Evolutionary conservation across 768 basidiomycete species (phyloP).

Genomic region (Xerocomellus intermedius): DNA sequence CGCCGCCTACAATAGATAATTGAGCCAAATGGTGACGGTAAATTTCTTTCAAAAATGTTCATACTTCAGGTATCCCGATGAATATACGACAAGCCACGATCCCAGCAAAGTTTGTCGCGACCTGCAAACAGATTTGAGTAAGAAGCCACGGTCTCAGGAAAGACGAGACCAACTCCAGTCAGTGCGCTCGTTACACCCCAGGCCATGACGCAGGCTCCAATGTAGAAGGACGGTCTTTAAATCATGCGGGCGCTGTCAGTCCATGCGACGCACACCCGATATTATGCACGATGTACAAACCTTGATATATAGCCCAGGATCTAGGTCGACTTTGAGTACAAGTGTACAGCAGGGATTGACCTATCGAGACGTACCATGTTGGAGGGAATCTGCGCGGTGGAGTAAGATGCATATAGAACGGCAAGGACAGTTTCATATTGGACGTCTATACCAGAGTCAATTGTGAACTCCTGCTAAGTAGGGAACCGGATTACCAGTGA

Average conservation of each 20-base stretch:
- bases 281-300: constrained; percentile 29
- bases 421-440: constrained; percentile 54
- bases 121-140: constrained; percentile 30
- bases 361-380: constrained; percentile 49
- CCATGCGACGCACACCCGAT: background rate
- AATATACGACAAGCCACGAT: constrained; percentile 58
- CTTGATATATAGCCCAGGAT: constrained; percentile 53
- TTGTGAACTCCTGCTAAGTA: background rate
- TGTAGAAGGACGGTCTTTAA: constrained; percentile 58
- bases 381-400: constrained; percentile 63
- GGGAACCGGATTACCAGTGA: constrained; percentile 25
- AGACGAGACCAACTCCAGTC: constrained; percentile 47
- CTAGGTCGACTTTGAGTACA: constrained; percentile 27
- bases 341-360: too few relatives aligned
- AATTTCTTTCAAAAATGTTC: background rate
- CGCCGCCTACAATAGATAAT: constrained; percentile 40
- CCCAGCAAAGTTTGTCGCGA: constrained; percentile 53
- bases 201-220: constrained; percentile 54
- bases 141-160: background rate
- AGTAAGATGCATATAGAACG: constrained; percentile 56
- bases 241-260: background rate
- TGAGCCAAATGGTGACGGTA: background rate
- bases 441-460: constrained; percentile 36
- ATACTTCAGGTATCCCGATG: constrained; percentile 60
- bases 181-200: constrained; percentile 66